Evolutionary conservation across 306 rosid species (phyloP), one percentile per base, ranked within the genome.

Genomic region (Fragaria ananassa): DNA sequence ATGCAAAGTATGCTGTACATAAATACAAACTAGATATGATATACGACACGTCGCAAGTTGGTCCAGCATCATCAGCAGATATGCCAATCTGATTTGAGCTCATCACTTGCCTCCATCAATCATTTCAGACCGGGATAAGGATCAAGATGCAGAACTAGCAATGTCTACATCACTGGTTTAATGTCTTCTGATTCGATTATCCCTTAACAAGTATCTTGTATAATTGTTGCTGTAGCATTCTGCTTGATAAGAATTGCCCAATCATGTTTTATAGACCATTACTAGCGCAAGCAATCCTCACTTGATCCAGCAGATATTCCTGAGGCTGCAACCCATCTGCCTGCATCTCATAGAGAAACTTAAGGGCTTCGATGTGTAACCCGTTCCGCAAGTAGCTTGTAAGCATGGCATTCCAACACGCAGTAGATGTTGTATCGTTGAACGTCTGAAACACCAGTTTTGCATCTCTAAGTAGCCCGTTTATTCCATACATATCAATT

Each of bases 361-460:
- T 14, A 0, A 61, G n/a, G 41, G 67, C 67, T 29, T 61, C 67
- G 18, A 61, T 61, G 42, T 29, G 67, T 5, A 61, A 7, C n/a
- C 67, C 67, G 6, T 61, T 61, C 21, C 67, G 67, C 67, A 61
- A 61, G 67, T 61, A 61, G 2, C 5, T 61, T 14, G 67, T 61
- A 29, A 61, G 41, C 67, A 61, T 61, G 42, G 67, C 67, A 61
- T 61, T 61, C 67, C 67, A 61, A 61, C 67, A 61, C 21, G 42
- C 67, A 29, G 39, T 31, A 6, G 67, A 61, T 2, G n/a, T 61
- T 29, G 67, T 61, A 61, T 61, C 67, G 11, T 23, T 29, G 42
- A 29, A 4, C 3, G 42, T 29, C 67, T 29, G 67, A 6, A 61
- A 61, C n/a, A 61, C 67, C 67, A 61, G 8, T 29, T 31, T 61